Percentiles rank a stretch among this genome's conserved stretches.
These are phyloP conservation scores for Phalaenopsis aphrodite DNA, from an alignment of 106 monocot genomes.

Conservation along the genomic window DNA sequence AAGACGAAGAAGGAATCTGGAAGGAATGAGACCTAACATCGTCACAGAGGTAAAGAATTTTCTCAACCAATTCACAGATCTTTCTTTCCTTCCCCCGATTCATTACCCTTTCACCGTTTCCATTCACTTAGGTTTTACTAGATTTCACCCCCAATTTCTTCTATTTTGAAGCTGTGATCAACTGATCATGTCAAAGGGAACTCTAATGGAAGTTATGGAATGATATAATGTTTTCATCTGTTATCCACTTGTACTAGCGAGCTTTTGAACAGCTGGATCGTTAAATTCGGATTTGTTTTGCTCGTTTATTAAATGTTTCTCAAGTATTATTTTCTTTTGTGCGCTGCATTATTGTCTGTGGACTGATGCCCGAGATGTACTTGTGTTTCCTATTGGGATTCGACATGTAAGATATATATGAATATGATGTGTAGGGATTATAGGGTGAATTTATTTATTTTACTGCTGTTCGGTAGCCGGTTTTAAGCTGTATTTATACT, in stretches of 20 bases:
- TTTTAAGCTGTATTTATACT: not conserved
- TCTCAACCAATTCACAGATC: not conserved
- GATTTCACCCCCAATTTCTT: not conserved
- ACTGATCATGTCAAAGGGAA: not conserved
- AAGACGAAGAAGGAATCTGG: not conserved
- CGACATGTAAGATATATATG: too few species aligned
- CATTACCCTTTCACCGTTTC: not conserved
- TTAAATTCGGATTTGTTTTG: not conserved
- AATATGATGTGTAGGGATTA: not conserved
- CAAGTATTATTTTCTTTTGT: not conserved
- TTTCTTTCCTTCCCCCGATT: not conserved
- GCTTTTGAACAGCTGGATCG: not conserved
- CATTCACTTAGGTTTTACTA: not conserved
- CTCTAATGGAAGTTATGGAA: not conserved
- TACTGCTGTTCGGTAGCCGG: not conserved
- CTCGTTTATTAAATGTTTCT: not conserved
- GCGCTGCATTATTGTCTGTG: not conserved
- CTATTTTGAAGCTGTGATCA: not conserved
- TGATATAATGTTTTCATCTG: not conserved
- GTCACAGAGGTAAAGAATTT: conserved; percentile 11
- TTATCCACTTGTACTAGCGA: not conserved
- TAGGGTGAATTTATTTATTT: not conserved
- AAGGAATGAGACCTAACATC: conserved; percentile 10
- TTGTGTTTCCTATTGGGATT: not conserved
- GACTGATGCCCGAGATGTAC: not conserved